Percentiles rank a stretch among this genome's conserved stretches.
Conservation (phyloP, 305 asterid species). For the Solanum aculeatissimum region DNA sequence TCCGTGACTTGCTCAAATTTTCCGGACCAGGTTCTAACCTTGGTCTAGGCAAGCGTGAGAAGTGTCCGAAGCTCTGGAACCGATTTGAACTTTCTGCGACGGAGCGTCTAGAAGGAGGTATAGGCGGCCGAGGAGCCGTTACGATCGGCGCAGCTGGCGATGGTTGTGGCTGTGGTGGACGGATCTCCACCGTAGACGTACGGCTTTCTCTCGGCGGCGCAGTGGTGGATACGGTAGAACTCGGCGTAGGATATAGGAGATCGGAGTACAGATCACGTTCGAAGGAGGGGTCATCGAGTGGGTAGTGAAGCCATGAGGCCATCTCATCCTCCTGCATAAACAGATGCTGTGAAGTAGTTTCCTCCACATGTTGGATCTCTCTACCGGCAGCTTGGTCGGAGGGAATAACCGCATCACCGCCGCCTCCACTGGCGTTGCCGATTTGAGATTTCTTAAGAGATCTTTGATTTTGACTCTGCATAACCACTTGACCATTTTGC, state of each 20-base stretch:
- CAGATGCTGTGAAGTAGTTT: conserved; percentile 11
- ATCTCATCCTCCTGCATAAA: conserved; percentile 50
- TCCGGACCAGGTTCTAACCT: conserved; percentile 19
- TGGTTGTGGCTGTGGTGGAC: background rate
- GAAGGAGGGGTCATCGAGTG: conserved; percentile 26
- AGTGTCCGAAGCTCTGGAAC: conserved; percentile 39
- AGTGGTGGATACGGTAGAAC: conserved; percentile 6
- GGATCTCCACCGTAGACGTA: conserved; percentile 3
- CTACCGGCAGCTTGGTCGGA: conserved; percentile 2
- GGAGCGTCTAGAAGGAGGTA: conserved; percentile 1
- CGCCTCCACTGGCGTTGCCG: background rate
- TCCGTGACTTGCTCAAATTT: conserved; percentile 11
- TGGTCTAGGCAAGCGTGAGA: conserved; percentile 33
- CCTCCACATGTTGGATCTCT: conserved; percentile 18
- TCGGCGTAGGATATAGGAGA: conserved; percentile 17
- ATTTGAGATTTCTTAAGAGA: conserved; percentile 11
- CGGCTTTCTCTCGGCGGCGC: background rate
- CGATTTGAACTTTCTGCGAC: conserved; percentile 11
- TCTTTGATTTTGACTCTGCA: conserved; percentile 30
- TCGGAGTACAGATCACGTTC: conserved; percentile 28
- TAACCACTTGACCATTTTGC: conserved; percentile 39
- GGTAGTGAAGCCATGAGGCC: conserved; percentile 42
- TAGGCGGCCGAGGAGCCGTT: conserved; percentile 5
- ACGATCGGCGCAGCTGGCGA: background rate
- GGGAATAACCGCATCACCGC: conserved; percentile 12